phyloP scores from a whole-genome alignment of 495 filamentous ascomycete species.

The Daldinia grandis region DNA sequence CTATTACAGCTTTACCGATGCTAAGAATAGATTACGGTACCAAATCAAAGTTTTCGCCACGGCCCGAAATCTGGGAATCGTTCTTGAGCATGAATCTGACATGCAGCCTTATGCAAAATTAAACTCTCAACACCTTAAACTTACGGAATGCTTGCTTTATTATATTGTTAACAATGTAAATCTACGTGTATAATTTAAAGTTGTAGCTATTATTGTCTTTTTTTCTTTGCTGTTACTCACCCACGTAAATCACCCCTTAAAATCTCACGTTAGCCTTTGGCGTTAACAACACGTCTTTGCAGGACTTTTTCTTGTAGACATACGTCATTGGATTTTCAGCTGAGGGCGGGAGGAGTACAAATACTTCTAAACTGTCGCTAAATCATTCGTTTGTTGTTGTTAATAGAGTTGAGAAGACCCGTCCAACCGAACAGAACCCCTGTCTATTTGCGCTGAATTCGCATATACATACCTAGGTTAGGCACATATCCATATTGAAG shows the following conservation, averaged over 20 bases:
- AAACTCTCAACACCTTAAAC: background rate
- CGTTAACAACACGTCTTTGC: slow-evolving; percentile 20
- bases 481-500: too few relatives aligned
- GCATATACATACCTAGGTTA: background rate
- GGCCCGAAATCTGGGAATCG: slow-evolving; percentile 16
- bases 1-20: slow-evolving; percentile 7
- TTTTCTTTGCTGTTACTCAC: background rate
- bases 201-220: background rate
- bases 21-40: slow-evolving; percentile 28
- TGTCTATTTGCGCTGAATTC: background rate
- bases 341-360: background rate
- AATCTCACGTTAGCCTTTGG: slow-evolving; percentile 34
- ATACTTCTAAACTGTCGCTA: background rate
- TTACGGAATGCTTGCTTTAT: background rate
- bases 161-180: background rate
- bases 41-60: slow-evolving; percentile 21
- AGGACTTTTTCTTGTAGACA: slow-evolving; percentile 18
- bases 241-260: background rate
- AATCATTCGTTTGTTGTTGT: background rate
- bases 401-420: background rate
- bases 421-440: background rate
- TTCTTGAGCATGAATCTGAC: background rate
- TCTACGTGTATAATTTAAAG: background rate
- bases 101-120: background rate
- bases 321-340: slow-evolving; percentile 29